Base-by-base conservation (phyloP, 768 basidiomycete genomes). In the Phaeotremella fagi region DNA sequence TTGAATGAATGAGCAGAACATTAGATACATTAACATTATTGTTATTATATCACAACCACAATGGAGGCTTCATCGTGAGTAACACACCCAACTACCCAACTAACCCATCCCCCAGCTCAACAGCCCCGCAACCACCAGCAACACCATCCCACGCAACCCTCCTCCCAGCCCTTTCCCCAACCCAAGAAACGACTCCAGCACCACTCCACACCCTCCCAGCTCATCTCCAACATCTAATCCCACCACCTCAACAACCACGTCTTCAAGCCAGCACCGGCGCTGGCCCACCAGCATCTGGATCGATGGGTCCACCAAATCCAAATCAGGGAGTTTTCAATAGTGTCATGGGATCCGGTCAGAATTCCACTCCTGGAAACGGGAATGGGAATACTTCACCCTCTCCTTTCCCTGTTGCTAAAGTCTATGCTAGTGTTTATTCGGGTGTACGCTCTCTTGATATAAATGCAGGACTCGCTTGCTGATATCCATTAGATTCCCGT, bases 401-500 rank as follows among this genome's bases (percentile, higher is more conserved):
- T n/a, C n/a, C n/a, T n/a, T 49, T 24, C 48, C 51, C 47, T 16
- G 43, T 36, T 24, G 55, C 70, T 3, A 63, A 65, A 29, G 70
- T 75, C 16, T 75, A 75, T 55, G 64, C 71, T 9, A 74, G 72
- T 29, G 66, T 66, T 18, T 75, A 75, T 44, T 72, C 71, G 5
- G 70, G 66, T n/a, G 74, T 75, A 38, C 64, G 74, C 71, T 18
- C n/a, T 36, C 6, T 33, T 42, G 25, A 16, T 46, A 16, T 18
- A 14, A 9, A 29, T 52, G 15, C 22, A 31, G 37, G 27, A 27
- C 28, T 24, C 33, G 18, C 42, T 37, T 18, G 24, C 31, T 55
- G 46, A 43, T 26, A 14, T 15, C 43, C 31, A 16, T 2, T 43
- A 74, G 70, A 66, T 74, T 16, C 73, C 94, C 84, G 92, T 98